Base-by-base conservation (phyloP, 2,329 filamentous ascomycete species). In the Penicillium sclerotigenum region DNA sequence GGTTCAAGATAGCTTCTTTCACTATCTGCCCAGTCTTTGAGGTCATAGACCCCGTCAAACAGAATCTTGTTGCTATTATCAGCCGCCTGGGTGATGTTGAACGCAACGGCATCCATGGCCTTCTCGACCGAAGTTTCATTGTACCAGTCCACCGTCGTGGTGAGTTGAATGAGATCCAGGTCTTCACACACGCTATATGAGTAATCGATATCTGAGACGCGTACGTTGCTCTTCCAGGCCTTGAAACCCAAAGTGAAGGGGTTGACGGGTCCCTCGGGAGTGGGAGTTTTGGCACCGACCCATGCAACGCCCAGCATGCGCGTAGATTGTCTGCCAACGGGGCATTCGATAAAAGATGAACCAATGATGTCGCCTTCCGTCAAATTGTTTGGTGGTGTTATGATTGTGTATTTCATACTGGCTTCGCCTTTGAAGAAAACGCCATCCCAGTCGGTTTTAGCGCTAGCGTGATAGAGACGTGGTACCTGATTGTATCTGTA, bases 261-360 rank as follows among this genome's bases (percentile, higher is more conserved):
- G 34, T 57, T 57, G 16, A 43, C 6, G 1, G 46, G 55, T 20
- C 46, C 50, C 0, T 28, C 26, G 1, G 55, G 55, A 4, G 24
- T 40, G 20, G 45, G 55, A 11, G 50, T 26, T 40, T 37, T 57
- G 18, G 43, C 43, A 8, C 31, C 51, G n/a, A 57, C 45, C 51
- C 51, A 57, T 22, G 55, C 55, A 31, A 22, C 46, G 20, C 55
- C 55, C 4, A 54, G 36, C 45, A 54, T 57, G 22, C 51, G 55
- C 20, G 46, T 45, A 10, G 50, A 45, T 20, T 38, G 50, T 40
- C 14, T 33, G 22, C 51, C 51, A 26, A 38, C 28, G 10, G 51
- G 51, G 41, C 55, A 57, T 33, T 46, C 13, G 31, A 43, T 54
- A 13, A n/a, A 29, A 26, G 41, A 29, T 28, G 22, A 41, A n/a